Base-by-base conservation (phyloP, 352 stramenopile genomes). In the Phytopythium sindhum region DNA sequence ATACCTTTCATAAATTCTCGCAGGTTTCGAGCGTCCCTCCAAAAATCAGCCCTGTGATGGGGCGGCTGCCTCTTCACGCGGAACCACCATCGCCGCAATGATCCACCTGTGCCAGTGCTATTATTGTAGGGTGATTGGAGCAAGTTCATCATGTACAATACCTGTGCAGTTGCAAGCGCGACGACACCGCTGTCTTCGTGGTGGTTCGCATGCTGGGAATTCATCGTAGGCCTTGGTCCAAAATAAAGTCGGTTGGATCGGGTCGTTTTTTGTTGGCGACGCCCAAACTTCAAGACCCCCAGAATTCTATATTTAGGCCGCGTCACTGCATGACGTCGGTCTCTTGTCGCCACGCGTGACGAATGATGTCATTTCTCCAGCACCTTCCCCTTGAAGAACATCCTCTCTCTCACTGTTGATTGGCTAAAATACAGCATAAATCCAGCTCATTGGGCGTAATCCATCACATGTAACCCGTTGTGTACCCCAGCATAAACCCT, bases 281-380 rank as follows among this genome's bases (percentile, higher is more conserved):
- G 24, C 48, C 23, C 21, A 26, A 50, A 39, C 35, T 37, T 48
- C 55, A 47, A 41, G 37, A 51, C 67, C 67, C 70, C 23, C 45
- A 12, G 21, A 65, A 67, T 14, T 61, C 15, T 45, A 72, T 76
- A 24, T 61, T 7, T 23, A 8, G 3, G 26, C 45, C 19, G 67
- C 67, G 63, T 73, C 67, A 73, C 68, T 58, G 45, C 53, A 73
- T 73, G 63, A 73, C 67, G 63, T 58, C 51, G 45, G 19, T 31
- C 6, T 29, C 44, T 51, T 51, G 48, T 17, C 6, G 28, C 28
- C 41, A 14, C 17, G 19, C 42, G 39, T 60, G 24, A 15, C 28
- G 23, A 61, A 69, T 73, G 67, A 73, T 66, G 67, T 73, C 63
- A 73, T 68, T 65, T 23, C 31, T 37, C 37, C 41, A 29, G 19